Evolutionary conservation across 768 basidiomycete species (phyloP), one percentile per base, ranked within the genome.

Genomic region (Podaxis sp.): DNA sequence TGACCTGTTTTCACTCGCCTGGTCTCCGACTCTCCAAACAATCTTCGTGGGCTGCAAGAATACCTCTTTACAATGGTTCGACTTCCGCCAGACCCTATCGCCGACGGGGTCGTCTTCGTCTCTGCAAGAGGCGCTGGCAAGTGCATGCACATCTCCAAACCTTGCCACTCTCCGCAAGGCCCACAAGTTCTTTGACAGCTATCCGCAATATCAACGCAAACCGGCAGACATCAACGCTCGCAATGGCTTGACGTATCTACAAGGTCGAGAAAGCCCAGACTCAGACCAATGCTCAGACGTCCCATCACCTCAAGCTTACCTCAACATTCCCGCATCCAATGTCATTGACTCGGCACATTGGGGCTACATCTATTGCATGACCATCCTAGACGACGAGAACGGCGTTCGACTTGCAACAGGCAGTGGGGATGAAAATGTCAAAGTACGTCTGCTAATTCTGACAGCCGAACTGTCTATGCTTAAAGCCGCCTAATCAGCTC

Each of bases 171-270:
- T 72, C 28, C 82, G 80, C 64, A 85, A 84, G 67, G 86, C 82
- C 37, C 94, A 96, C 79, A 92, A 91, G 65, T 97, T 97, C 77
- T 97, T 97, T 70, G 93, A 95, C 70, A 92, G 90, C 67, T 91
- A 94, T 66, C 93, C 93, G 1, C 85, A 87, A 61, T 86, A 86
- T 60, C 84, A 86, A 48, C 83, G 86, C 46, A 82, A 78, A 41
- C 81, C 89, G 6, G 89, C 90, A 1, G 90, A 92, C 69, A 76
- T 90, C 12, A 74, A 81, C 57, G 88, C 90, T 15, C 84, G 83
- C 28, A 92, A 91, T 69, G 72, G 77, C 6, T 70, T 70, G 4
- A 71, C 68, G 8, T 68, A 65, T 20, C 49, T 61, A 17, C 64
- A 62, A 41, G 75, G 74, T 3, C 72, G 74, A 37, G 71, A 65